Percentiles rank a stretch among this genome's conserved stretches.
Evolutionary conservation across 108 stramenopile species (phyloP).

Genomic region (Pseudonitzschia multistriata): DNA sequence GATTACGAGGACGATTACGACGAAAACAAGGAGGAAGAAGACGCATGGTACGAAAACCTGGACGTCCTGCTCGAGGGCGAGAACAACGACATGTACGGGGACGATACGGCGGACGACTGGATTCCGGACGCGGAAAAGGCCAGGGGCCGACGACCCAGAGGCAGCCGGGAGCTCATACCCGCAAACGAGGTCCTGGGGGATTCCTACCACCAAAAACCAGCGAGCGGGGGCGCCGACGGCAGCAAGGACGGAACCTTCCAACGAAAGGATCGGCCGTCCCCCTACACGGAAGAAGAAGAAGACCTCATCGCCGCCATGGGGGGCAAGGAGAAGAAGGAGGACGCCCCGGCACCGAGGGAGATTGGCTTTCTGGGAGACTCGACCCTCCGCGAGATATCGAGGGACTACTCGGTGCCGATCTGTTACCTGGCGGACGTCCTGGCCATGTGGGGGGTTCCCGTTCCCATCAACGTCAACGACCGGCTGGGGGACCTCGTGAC

Average conservation of each 20-base stretch:
- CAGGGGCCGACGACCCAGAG: conserved; percentile 13
- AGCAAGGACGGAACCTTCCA: not conserved
- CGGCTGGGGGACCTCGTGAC: conserved; percentile 83
- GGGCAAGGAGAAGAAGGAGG: conserved; percentile 40
- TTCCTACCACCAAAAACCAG: conserved; percentile 4
- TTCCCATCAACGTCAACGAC: conserved; percentile 67
- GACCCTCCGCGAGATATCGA: conserved; percentile 70
- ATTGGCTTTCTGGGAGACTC: conserved; percentile 80
- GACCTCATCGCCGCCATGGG: conserved; percentile 70
- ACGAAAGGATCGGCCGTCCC: conserved; percentile 28
- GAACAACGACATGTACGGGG: conserved; percentile 28
- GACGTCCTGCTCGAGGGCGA: conserved; percentile 26
- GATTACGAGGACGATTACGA: not conserved
- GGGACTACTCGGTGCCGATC: conserved; percentile 76
- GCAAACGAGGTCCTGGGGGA: conserved; percentile 26
- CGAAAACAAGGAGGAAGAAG: conserved; percentile 18
- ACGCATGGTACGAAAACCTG: conserved; percentile 16
- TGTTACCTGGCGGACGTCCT: conserved; percentile 84
- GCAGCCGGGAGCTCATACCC: conserved; percentile 8
- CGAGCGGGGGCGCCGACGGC: not conserved
- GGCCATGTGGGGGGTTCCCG: conserved; percentile 73
- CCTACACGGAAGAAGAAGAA: conserved; percentile 76
- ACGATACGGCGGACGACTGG: conserved; percentile 48
- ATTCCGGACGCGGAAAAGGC: conserved; percentile 53
- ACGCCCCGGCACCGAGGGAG: conserved; percentile 39